Conservation (phyloP, 352 stramenopile genomes). For the Phytopythium mirpurense region DNA sequence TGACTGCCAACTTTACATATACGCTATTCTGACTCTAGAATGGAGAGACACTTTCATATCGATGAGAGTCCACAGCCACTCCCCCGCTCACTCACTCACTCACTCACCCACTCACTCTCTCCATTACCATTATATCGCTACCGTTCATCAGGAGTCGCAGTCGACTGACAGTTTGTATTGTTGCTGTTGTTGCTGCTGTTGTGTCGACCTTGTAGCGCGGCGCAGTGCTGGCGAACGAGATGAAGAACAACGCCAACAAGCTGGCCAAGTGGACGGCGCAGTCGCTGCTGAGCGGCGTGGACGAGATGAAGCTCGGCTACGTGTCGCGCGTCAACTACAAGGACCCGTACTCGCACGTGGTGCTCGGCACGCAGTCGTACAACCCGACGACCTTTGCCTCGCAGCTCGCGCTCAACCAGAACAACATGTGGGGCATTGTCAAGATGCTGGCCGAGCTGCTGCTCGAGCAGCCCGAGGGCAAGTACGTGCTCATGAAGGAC, state of each 20-base stretch:
- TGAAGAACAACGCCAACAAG: constrained; percentile 99
- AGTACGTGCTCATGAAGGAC: constrained; percentile 99
- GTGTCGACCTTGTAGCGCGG: constrained; percentile 76
- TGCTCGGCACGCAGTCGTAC: constrained; percentile 96
- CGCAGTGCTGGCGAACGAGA: constrained; percentile 95
- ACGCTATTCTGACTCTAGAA: constrained; percentile 59
- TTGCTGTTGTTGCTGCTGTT: constrained; percentile 8
- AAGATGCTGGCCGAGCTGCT: constrained; percentile 94
- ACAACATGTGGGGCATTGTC: constrained; percentile 97
- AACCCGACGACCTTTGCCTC: constrained; percentile 95
- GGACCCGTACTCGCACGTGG: constrained; percentile 94
- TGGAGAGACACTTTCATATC: constrained; percentile 26
- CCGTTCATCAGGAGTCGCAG: not conserved
- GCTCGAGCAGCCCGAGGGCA: constrained; percentile 93
- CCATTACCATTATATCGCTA: too few relatives aligned
- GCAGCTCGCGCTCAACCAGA: constrained; percentile 97
- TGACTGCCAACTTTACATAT: constrained; percentile 60
- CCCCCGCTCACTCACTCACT: constrained; percentile 2
- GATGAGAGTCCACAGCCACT: constrained; percentile 22
- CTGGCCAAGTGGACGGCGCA: constrained; percentile 98
- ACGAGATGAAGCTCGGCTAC: constrained; percentile 98
- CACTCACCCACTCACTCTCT: not conserved
- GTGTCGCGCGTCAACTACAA: constrained; percentile 92
- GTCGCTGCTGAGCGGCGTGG: constrained; percentile 92
- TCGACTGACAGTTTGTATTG: not conserved